Conservation (phyloP, 768 basidiomycete species). For the Podaxis rugospora region DNA sequence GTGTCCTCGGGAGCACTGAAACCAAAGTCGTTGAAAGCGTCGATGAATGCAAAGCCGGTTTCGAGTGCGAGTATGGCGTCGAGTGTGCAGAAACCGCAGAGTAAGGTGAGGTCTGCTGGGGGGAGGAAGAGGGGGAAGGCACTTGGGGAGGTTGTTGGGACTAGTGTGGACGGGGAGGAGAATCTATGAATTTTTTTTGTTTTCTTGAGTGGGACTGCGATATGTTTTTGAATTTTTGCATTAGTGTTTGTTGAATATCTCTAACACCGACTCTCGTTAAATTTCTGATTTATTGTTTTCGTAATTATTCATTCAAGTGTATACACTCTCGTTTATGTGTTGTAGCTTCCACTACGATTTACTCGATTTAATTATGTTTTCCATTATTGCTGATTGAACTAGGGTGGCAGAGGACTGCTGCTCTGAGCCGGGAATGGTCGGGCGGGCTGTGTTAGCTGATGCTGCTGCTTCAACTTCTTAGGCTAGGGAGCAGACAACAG, state of each 20-base stretch:
- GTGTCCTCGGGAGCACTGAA: slow-evolving; percentile 3
- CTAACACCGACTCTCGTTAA: not conserved
- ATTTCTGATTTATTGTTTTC: not conserved
- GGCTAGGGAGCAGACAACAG: too few relatives aligned
- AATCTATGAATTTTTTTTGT: not conserved
- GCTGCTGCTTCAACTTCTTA: too few relatives aligned
- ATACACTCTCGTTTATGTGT: not conserved
- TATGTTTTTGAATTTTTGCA: not conserved
- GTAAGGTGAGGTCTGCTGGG: not conserved
- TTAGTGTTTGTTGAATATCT: not conserved
- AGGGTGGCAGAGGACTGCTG: too few relatives aligned
- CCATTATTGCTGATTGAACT: not conserved
- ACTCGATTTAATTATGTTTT: not conserved
- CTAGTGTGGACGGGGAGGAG: slow-evolving; percentile 11
- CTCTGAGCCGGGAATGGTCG: too few relatives aligned
- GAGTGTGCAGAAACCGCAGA: not conserved
- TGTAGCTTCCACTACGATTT: not conserved
- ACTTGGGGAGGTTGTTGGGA: slow-evolving; percentile 12
- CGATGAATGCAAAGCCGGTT: not conserved
- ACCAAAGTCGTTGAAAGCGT: slow-evolving; percentile 3
- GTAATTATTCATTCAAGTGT: not conserved
- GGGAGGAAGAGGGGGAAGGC: slow-evolving; percentile 3
- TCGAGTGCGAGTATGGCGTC: not conserved
- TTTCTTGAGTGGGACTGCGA: not conserved
- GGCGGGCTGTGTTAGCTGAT: too few relatives aligned